Evolutionary conservation across 2,329 filamentous ascomycete species (phyloP).

Genomic region (Microsporum ferrugineum): DNA sequence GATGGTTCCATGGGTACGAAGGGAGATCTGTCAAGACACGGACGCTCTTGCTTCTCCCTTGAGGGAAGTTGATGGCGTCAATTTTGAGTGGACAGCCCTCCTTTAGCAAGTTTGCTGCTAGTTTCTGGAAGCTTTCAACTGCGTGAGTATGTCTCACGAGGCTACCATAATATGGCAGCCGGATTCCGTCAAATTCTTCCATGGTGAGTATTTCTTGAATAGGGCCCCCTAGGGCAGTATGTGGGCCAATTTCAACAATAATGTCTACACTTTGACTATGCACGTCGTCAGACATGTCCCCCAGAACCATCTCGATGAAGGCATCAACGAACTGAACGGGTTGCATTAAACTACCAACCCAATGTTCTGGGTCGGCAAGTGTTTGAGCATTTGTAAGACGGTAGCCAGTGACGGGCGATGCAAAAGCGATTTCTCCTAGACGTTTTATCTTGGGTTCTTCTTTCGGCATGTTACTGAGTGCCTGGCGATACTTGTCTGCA

Average conservation of each 20-base stretch:
- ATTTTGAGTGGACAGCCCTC: not conserved
- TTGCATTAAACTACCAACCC: conserved; percentile 8
- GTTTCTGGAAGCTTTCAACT: conserved; percentile 9
- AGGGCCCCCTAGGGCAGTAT: conserved; percentile 25
- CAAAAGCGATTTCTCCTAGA: not conserved
- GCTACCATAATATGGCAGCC: conserved; percentile 14
- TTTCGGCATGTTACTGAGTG: not conserved
- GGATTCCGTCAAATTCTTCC: conserved; percentile 12
- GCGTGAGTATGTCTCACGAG: conserved; percentile 15
- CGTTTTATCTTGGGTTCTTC: not conserved
- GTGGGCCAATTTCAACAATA: conserved; percentile 23
- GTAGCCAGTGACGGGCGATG: conserved; percentile 9
- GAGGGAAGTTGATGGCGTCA: not conserved
- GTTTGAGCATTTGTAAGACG: not conserved
- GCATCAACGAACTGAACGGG: conserved; percentile 16
- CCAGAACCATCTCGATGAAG: not conserved
- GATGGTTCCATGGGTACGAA: conserved; percentile 14
- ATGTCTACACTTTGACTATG: conserved; percentile 8
- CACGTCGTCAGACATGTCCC: not conserved
- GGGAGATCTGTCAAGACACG: conserved; percentile 4
- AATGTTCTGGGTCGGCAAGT: not conserved
- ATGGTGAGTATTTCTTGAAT: conserved; percentile 6
- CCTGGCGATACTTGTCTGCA: conserved; percentile 9
- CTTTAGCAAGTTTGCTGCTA: conserved; percentile 10
- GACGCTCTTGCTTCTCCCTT: not conserved